Conservation (phyloP, 225 moss, liverwort and hornwort genomes). For the Bryoerythrophyllum caledonicum region DNA sequence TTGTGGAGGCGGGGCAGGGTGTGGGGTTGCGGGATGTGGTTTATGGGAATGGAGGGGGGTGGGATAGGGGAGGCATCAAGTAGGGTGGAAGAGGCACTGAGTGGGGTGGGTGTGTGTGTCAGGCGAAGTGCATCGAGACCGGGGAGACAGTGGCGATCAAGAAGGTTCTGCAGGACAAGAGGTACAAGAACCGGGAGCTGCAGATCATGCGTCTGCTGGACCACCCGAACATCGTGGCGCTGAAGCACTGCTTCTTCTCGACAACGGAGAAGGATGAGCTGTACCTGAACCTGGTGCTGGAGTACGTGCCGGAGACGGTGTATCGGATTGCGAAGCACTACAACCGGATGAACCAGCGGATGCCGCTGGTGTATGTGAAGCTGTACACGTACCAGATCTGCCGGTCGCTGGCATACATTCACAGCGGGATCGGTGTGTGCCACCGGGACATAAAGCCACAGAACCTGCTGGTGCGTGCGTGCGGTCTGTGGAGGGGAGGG, state of each 20-base stretch:
- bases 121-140: conserved; percentile 99
- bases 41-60: neutral
- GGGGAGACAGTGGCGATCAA: conserved; percentile 99
- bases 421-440: conserved; percentile 65
- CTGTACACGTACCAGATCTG: conserved; percentile 77
- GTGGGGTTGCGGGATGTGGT: neutral
- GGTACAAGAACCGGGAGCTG: conserved; percentile 96
- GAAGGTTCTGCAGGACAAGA: conserved; percentile 95
- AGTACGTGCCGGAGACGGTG: conserved; percentile 74
- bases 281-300: conserved; percentile 71
- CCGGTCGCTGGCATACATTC: conserved; percentile 66
- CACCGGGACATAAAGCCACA: conserved; percentile 79
- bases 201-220: conserved; percentile 99
- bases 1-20: neutral
- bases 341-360: conserved; percentile 67
- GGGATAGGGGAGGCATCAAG: no score
- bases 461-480: conserved; percentile 49
- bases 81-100: neutral
- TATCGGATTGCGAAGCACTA: conserved; percentile 72
- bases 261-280: conserved; percentile 80
- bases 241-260: conserved; percentile 99
- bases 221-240: conserved; percentile 93
- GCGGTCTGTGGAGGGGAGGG: neutral
- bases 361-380: conserved; percentile 73
- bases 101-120: neutral